Conservation (phyloP, 2,329 filamentous ascomycete species). For the Aciculosporium take region DNA sequence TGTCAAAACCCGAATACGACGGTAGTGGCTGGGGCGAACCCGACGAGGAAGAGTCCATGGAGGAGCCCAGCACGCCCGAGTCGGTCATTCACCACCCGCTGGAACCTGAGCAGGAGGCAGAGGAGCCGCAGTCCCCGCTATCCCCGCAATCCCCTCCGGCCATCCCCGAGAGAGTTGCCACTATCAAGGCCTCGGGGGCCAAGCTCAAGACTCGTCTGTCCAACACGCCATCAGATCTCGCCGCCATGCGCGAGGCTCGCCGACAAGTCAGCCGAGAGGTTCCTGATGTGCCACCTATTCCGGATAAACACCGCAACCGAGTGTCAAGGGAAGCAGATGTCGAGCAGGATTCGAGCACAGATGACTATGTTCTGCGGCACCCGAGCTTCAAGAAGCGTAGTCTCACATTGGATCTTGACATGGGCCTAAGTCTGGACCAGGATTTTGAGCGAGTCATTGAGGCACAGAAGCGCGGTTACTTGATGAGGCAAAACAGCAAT, state of each 20-base stretch:
- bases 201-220: slow-evolving; percentile 82
- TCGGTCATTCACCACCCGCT: slow-evolving; percentile 77
- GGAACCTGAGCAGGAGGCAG: slow-evolving; percentile 27
- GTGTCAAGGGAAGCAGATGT: slow-evolving; percentile 33
- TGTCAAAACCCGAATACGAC: slow-evolving; percentile 49
- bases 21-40: slow-evolving; percentile 46
- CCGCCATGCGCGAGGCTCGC: slow-evolving; percentile 73
- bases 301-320: slow-evolving; percentile 43
- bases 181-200: slow-evolving; percentile 76
- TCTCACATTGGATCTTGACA: slow-evolving; percentile 66
- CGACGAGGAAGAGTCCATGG: slow-evolving; percentile 34
- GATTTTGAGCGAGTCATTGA: slow-evolving; percentile 95
- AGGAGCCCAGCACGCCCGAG: slow-evolving; percentile 62
- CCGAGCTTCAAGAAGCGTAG: slow-evolving; percentile 70
- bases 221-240: slow-evolving; percentile 69
- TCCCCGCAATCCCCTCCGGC: slow-evolving; percentile 45
- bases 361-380: slow-evolving; percentile 42
- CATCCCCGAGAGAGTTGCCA: slow-evolving; percentile 71
- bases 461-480: slow-evolving; percentile 94
- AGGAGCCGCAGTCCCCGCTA: too few species aligned
- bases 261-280: slow-evolving; percentile 70
- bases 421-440: slow-evolving; percentile 74
- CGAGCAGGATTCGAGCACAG: slow-evolving; percentile 21
- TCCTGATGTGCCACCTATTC: slow-evolving; percentile 44
- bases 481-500: slow-evolving; percentile 98